Conservation (phyloP, 208 protist genomes). For the Acanthamoeba castellanii region DNA sequence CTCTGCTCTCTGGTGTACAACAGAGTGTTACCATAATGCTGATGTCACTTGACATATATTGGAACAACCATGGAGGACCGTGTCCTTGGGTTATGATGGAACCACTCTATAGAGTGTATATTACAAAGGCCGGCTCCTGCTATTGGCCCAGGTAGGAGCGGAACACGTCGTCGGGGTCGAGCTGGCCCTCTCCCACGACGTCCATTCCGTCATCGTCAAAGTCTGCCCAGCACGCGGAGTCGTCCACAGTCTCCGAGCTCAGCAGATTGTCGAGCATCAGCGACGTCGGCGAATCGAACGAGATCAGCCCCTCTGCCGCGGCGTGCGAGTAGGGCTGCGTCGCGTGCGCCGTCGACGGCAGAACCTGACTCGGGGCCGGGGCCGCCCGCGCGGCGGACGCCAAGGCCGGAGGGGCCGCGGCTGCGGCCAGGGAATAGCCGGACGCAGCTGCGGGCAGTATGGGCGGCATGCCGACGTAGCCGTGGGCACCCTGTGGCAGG, state of each 20-base stretch:
- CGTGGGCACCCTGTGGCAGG: not conserved
- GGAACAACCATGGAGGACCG: no score
- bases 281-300: not conserved
- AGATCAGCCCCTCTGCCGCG: not conserved
- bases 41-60: no score
- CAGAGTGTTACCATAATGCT: no score
- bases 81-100: no score
- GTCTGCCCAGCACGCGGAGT: not conserved
- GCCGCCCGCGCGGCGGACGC: no score
- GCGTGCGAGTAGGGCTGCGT: no score
- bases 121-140: no score
- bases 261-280: not conserved
- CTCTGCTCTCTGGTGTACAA: no score
- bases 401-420: no score
- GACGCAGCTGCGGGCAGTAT: not conserved
- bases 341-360: no score
- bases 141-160: not conserved
- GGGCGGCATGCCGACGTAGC: not conserved
- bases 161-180: not conserved
- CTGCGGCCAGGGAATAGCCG: not conserved
- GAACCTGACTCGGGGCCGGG: no score
- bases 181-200: not conserved
- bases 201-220: constrained; percentile 1
- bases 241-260: not conserved
- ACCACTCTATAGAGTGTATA: no score